These are phyloP conservation scores for Lophiotrema nucula DNA, from an alignment of 495 filamentous ascomycete species.

Conservation along the genomic window DNA sequence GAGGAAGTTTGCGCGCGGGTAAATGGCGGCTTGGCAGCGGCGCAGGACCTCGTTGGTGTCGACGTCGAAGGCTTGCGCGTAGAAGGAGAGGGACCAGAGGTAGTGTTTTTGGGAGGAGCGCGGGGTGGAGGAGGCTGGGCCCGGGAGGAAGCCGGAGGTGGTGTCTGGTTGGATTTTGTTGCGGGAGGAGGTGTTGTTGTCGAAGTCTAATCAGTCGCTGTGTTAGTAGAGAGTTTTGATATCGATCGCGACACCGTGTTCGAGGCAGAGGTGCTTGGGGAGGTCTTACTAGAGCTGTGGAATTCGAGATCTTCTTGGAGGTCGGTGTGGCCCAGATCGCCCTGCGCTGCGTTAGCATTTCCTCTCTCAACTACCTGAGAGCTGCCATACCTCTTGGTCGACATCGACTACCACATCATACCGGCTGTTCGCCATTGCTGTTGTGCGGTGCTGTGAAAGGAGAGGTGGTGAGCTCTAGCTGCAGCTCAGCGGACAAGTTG, in stretches of 20 bases:
- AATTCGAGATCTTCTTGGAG: constrained; percentile 99
- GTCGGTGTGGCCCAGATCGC: constrained; percentile 96
- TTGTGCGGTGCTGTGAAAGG: not conserved
- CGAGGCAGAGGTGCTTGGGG: not conserved
- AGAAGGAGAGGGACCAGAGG: constrained; percentile 91
- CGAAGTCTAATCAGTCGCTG: too few relatives aligned
- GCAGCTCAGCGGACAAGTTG: constrained; percentile 26
- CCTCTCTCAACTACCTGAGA: constrained; percentile 11
- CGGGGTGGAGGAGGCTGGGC: constrained; percentile 14
- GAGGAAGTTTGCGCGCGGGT: constrained; percentile 88
- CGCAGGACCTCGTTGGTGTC: constrained; percentile 83
- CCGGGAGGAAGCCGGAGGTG: constrained; percentile 38
- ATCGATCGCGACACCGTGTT: not conserved
- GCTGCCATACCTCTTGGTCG: constrained; percentile 70
- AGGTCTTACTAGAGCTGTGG: constrained; percentile 74
- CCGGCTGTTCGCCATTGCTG: constrained; percentile 71
- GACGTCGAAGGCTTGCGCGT: constrained; percentile 96
- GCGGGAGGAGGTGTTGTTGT: constrained; percentile 52
- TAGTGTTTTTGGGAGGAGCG: constrained; percentile 66
- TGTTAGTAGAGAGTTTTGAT: constrained; percentile 45
- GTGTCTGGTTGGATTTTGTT: constrained; percentile 66
- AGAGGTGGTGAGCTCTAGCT: constrained; percentile 8
- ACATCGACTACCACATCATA: constrained; percentile 98
- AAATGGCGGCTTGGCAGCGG: constrained; percentile 80
- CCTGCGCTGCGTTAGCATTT: constrained; percentile 51